phyloP scores from a whole-genome alignment of 148 eudicot species.

The Chenopodium formosanum region DNA sequence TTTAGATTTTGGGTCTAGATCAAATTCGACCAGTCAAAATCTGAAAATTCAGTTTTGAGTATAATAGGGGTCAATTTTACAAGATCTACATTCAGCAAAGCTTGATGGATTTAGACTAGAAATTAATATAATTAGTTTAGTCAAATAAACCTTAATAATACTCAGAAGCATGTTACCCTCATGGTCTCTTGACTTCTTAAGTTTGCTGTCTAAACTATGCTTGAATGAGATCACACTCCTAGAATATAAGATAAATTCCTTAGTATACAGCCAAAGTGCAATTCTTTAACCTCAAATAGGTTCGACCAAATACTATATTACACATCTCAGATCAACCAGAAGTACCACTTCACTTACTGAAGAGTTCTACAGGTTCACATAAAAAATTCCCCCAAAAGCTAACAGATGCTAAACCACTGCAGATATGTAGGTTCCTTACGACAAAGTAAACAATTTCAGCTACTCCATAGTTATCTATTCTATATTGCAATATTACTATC shows the following conservation, averaged over 20 bases:
- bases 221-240: not conserved
- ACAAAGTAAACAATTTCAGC: no score
- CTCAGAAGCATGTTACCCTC: not conserved
- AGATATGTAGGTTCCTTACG: no score
- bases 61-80: no score
- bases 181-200: not conserved
- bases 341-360: not conserved
- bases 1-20: no score
- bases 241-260: not conserved
- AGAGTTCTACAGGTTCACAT: not conserved
- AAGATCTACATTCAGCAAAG: not conserved
- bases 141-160: not conserved
- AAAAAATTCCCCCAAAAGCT: no score
- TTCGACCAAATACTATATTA: no score
- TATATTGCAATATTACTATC: no score
- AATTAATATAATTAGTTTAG: not conserved
- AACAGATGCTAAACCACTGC: no score
- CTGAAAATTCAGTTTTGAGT: no score
- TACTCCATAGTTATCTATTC: no score
- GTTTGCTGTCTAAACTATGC: not conserved
- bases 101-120: not conserved
- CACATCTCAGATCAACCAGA: not conserved
- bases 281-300: not conserved
- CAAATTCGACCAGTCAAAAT: no score
- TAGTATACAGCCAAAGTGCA: not conserved